Conservation (phyloP, 495 filamentous ascomycete genomes). For the Penicillium robsamsonii region DNA sequence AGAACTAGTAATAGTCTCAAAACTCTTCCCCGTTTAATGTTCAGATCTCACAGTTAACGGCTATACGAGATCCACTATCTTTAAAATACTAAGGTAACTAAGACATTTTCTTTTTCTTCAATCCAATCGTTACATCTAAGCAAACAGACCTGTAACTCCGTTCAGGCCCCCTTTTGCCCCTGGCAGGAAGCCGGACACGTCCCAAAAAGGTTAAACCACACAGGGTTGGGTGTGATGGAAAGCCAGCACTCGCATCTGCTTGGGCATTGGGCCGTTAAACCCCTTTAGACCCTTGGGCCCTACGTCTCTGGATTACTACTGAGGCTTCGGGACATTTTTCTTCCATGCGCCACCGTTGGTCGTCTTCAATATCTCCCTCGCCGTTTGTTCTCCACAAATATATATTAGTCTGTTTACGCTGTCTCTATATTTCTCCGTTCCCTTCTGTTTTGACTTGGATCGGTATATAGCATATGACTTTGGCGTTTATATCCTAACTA, state of each 20-base stretch:
- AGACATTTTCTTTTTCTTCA: no score
- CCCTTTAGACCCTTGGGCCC: neutral
- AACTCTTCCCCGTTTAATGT: neutral
- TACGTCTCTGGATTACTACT: neutral
- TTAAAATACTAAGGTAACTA: neutral
- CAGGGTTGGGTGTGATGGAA: constrained; percentile 8
- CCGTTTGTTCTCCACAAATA: neutral
- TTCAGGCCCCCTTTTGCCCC: constrained; percentile 5
- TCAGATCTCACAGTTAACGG: neutral
- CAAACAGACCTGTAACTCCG: neutral
- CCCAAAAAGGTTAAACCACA: constrained; percentile 8
- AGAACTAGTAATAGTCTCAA: neutral
- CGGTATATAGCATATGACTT: neutral
- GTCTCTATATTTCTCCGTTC: neutral
- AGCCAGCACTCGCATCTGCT: neutral
- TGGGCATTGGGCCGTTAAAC: constrained; percentile 1
- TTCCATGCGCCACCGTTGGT: neutral
- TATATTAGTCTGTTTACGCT: neutral
- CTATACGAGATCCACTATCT: constrained; percentile 1
- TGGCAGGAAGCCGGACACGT: constrained; percentile 7
- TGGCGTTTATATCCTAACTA: neutral
- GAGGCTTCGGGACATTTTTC: neutral
- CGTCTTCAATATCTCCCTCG: neutral
- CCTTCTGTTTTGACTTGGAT: neutral
- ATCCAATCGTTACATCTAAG: neutral